Conservation (phyloP, 2,329 filamentous ascomycete species). For the Ploettnerulaceae sp. region DNA sequence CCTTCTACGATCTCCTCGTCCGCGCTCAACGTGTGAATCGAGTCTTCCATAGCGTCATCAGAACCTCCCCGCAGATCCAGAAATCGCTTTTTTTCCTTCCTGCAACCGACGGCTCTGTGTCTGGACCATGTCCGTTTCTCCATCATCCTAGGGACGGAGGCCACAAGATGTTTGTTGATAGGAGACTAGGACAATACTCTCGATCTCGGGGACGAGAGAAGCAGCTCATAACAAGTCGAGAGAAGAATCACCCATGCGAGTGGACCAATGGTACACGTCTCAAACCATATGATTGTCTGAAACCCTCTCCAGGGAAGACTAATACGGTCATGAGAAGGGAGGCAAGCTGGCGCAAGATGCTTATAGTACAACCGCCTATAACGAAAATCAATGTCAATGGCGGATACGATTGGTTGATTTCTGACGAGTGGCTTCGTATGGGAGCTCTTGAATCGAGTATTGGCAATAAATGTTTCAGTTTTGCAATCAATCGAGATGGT, state of each 20-base stretch:
- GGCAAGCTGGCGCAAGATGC: constrained; percentile 4
- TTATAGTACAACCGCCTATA: constrained; percentile 2
- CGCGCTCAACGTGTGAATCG: constrained; percentile 1
- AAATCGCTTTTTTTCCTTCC: constrained; percentile 1
- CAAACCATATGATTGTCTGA: background rate
- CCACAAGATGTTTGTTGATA: constrained; percentile 1
- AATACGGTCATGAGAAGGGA: background rate
- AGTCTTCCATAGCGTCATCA: constrained; percentile 1
- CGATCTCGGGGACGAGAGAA: no score
- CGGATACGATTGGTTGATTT: background rate
- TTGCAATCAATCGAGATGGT: background rate
- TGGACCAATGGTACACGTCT: background rate
- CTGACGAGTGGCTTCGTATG: constrained; percentile 1
- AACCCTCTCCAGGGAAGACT: background rate
- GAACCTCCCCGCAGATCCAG: background rate
- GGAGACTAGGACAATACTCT: background rate
- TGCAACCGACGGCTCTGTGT: background rate
- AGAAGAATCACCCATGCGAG: background rate
- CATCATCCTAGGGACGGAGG: background rate
- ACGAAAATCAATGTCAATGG: background rate
- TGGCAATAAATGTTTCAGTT: background rate
- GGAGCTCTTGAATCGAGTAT: background rate
- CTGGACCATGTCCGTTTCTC: background rate
- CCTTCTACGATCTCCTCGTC: background rate
- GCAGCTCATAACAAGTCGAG: background rate